phyloP scores from a whole-genome alignment of 495 filamentous ascomycete genomes.

The Cercophora scortea region DNA sequence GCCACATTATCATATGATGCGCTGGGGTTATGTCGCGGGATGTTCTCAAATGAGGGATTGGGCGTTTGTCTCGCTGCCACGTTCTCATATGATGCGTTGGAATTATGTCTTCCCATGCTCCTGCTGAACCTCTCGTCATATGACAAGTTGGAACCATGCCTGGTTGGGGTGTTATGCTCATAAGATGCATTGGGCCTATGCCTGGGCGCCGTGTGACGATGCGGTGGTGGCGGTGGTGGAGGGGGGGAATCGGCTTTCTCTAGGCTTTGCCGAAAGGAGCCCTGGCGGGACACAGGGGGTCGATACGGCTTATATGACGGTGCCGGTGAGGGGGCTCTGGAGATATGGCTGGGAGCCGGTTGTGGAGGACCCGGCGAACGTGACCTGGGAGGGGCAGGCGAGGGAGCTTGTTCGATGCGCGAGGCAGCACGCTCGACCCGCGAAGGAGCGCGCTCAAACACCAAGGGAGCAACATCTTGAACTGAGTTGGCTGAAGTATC shows the following conservation, averaged over 20 bases:
- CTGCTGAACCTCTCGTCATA: not conserved
- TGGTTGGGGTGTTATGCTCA: no score
- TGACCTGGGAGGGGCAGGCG: constrained; percentile 25
- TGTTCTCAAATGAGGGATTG: constrained; percentile 14
- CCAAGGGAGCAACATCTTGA: not conserved
- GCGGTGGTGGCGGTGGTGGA: constrained; percentile 48
- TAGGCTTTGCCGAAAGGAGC: constrained; percentile 1
- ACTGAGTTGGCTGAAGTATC: constrained; percentile 24
- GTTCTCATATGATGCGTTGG: constrained; percentile 28
- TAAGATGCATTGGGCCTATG: constrained; percentile 7
- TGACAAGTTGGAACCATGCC: not conserved
- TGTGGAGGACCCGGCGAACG: constrained; percentile 45
- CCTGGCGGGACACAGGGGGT: constrained; percentile 18
- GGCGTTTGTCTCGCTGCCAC: constrained; percentile 16
- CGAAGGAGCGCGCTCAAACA: constrained; percentile 14
- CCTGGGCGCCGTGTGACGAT: constrained; percentile 29
- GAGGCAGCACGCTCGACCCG: constrained; percentile 10
- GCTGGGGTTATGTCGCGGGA: no score
- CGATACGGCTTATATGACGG: constrained; percentile 38
- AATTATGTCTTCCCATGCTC: constrained; percentile 1
- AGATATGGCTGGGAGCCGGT: not conserved
- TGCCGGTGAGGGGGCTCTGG: constrained; percentile 29
- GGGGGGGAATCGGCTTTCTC: constrained; percentile 32
- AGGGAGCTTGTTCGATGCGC: not conserved
- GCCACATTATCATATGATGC: no score